phyloP scores from a whole-genome alignment of 1,139 yeast species.

The Sporopachydermia cereana region DNA sequence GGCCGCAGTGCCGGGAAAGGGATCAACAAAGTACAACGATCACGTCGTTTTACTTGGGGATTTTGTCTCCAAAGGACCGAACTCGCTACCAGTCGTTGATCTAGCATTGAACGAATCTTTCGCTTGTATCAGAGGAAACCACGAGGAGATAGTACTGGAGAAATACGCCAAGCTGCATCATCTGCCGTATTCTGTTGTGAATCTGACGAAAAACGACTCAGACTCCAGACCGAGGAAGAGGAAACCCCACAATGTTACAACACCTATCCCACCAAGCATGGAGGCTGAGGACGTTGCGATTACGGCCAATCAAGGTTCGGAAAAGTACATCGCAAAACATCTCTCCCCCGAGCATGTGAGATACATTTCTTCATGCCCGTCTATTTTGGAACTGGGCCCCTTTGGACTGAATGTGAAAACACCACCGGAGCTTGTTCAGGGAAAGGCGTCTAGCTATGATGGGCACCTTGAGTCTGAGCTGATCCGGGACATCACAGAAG shows the following conservation, averaged over 20 bases:
- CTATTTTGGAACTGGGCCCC: constrained; percentile 50
- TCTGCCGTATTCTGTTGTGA: constrained; percentile 19
- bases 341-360: constrained; percentile 48
- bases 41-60: constrained; percentile 72
- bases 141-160: constrained; percentile 57
- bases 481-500: neutral
- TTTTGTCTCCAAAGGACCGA: constrained; percentile 74
- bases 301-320: constrained; percentile 37
- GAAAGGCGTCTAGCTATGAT: too few species aligned
- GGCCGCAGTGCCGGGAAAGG: constrained; percentile 12
- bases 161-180: constrained; percentile 50
- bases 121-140: constrained; percentile 80
- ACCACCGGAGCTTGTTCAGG: neutral
- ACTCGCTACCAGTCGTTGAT: constrained; percentile 58
- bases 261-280: neutral
- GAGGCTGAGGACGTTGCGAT: neutral
- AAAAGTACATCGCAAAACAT: constrained; percentile 46
- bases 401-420: constrained; percentile 35
- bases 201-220: constrained; percentile 1
- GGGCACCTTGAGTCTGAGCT: too few species aligned
- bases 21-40: constrained; percentile 38
- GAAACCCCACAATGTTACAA: neutral
- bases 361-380: constrained; percentile 48
- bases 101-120: constrained; percentile 42
- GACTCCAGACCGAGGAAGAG: neutral